Conservation (phyloP, 257 asterid genomes). For the Solanum megistacrolobum region DNA sequence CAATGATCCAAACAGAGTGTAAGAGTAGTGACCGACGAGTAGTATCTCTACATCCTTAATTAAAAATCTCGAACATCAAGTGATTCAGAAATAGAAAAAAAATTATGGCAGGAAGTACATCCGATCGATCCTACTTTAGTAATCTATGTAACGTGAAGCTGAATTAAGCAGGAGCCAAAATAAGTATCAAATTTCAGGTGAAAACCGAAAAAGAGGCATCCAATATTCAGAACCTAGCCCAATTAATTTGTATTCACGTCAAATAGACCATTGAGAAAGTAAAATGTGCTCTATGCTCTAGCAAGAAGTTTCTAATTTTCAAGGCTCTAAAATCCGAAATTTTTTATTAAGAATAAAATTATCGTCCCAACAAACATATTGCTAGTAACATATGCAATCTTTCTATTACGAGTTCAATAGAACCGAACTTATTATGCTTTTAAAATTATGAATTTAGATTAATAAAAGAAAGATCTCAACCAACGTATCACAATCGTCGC, state of each 20-base stretch:
- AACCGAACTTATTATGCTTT: background rate
- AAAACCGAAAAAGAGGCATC: background rate
- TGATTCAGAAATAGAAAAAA: background rate
- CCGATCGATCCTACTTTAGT: background rate
- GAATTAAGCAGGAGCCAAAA: background rate
- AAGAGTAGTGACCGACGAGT: background rate
- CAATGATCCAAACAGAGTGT: too few species aligned
- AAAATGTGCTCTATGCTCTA: background rate
- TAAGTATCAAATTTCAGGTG: background rate
- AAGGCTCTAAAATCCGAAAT: accelerated
- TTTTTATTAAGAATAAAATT: background rate
- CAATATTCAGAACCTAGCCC: background rate
- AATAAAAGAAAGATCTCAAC: background rate
- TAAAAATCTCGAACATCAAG: background rate
- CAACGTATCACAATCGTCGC: background rate
- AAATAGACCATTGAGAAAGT: background rate
- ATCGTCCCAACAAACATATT: background rate
- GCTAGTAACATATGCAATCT: background rate
- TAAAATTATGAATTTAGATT: background rate
- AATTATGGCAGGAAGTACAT: accelerated
- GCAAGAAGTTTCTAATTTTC: background rate
- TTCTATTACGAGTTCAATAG: background rate
- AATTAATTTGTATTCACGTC: background rate
- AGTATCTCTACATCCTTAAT: background rate
- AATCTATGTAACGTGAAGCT: background rate